A percentile compares a stretch with the other conserved stretches of the same genome.
Conservation (phyloP, 495 filamentous ascomycete genomes). For the Neurospora hispaniola region DNA sequence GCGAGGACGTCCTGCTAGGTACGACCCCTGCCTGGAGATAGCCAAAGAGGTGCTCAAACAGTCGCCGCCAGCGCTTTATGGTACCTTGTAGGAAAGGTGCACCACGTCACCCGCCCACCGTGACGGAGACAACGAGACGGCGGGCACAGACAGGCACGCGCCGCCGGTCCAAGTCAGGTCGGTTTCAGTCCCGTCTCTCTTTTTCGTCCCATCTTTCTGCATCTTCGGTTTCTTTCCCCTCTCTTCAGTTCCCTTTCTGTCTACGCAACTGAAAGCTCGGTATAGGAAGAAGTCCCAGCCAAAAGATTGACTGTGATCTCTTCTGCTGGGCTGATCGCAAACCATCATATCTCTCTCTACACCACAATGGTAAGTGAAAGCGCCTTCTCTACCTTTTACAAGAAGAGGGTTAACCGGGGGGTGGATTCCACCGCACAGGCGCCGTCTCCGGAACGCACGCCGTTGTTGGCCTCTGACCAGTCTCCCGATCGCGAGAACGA, state of each 20-base stretch:
- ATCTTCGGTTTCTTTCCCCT: neutral
- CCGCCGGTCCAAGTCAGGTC: neutral
- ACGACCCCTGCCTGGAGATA: neutral
- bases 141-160: neutral
- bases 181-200: neutral
- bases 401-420: neutral
- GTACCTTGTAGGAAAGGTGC: neutral
- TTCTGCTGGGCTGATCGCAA: neutral
- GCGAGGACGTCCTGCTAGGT: neutral
- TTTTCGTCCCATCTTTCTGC: neutral
- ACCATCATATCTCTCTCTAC: neutral
- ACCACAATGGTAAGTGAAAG: constrained; percentile 8
- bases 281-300: neutral
- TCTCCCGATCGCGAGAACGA: constrained; percentile 17
- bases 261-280: neutral
- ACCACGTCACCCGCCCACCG: neutral
- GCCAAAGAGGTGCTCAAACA: neutral
- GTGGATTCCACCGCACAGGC: neutral
- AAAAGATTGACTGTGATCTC: neutral
- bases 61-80: neutral
- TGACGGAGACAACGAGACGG: neutral
- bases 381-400: neutral
- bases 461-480: constrained; percentile 17
- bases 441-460: constrained; percentile 18
- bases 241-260: neutral